Conservation (phyloP, 2,329 filamentous ascomycete genomes). For the Epichloe baconii region DNA sequence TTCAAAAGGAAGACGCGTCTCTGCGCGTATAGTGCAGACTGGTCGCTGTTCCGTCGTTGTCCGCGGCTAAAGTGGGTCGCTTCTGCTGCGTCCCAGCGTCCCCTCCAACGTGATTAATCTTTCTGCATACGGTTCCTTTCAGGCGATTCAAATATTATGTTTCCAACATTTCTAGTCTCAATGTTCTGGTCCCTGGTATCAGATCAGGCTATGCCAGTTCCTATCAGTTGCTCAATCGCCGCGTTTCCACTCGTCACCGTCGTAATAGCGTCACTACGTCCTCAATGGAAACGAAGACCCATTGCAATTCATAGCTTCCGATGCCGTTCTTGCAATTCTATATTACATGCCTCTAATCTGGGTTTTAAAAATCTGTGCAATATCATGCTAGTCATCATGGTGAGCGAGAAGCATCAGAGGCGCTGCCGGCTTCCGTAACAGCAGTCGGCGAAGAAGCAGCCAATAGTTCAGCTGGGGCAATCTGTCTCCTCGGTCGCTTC, state of each 20-base stretch:
- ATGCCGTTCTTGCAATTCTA: not conserved
- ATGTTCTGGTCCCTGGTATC: too few relatives aligned
- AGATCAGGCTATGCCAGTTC: too few relatives aligned
- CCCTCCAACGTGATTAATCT: not conserved
- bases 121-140: too few relatives aligned
- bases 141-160: too few relatives aligned
- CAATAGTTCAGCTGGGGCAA: constrained; percentile 33
- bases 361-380: not conserved
- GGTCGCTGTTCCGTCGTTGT: not conserved
- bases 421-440: constrained; percentile 20
- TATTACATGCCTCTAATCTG: not conserved
- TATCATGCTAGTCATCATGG: constrained; percentile 8
- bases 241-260: too few relatives aligned
- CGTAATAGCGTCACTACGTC: too few relatives aligned
- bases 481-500: constrained; percentile 61
- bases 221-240: too few relatives aligned
- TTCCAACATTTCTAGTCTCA: too few relatives aligned
- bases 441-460: constrained; percentile 20
- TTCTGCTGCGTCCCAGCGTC: too few relatives aligned
- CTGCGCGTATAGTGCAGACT: constrained; percentile 24
- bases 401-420: constrained; percentile 20
- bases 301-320: too few relatives aligned
- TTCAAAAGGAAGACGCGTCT: constrained; percentile 19
- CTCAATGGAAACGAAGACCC: not conserved
- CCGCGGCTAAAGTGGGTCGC: not conserved